Conservation (phyloP, 257 asterid genomes). For the Leptodermis oblonga region DNA sequence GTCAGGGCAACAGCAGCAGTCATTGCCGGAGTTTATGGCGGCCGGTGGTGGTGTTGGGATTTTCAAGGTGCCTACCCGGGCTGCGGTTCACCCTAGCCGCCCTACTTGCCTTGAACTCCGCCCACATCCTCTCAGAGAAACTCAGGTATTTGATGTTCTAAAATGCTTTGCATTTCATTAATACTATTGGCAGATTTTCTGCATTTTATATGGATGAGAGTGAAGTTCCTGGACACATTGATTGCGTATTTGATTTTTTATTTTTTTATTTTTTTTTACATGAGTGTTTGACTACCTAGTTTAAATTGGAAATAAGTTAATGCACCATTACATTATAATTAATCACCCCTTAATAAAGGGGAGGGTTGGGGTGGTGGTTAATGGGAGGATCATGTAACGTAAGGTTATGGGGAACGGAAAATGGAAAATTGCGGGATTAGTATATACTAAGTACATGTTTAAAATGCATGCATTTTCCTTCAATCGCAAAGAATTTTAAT, state of each 20-base stretch:
- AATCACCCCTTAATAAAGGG: too few relatives aligned
- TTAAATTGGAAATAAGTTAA: neutral
- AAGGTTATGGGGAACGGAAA: too few relatives aligned
- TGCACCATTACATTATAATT: neutral
- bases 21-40: constrained; percentile 60
- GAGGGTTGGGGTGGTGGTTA: too few relatives aligned
- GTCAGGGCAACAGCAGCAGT: constrained; percentile 4
- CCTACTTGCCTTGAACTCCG: constrained; percentile 67
- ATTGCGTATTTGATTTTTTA: neutral
- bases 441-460: too few relatives aligned
- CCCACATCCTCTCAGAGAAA: constrained; percentile 77
- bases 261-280: too few relatives aligned
- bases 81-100: constrained; percentile 60
- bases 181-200: neutral
- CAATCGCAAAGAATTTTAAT: too few relatives aligned
- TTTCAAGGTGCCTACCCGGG: constrained; percentile 60
- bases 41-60: constrained; percentile 58
- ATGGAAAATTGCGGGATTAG: too few relatives aligned
- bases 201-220: neutral
- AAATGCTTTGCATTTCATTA: neutral
- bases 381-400: too few relatives aligned
- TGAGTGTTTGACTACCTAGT: too few relatives aligned
- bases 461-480: too few relatives aligned
- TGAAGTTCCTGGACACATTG: neutral
- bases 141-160: constrained; percentile 39